Conservation (phyloP, 352 stramenopile genomes). For the Phytopythium montanum region DNA sequence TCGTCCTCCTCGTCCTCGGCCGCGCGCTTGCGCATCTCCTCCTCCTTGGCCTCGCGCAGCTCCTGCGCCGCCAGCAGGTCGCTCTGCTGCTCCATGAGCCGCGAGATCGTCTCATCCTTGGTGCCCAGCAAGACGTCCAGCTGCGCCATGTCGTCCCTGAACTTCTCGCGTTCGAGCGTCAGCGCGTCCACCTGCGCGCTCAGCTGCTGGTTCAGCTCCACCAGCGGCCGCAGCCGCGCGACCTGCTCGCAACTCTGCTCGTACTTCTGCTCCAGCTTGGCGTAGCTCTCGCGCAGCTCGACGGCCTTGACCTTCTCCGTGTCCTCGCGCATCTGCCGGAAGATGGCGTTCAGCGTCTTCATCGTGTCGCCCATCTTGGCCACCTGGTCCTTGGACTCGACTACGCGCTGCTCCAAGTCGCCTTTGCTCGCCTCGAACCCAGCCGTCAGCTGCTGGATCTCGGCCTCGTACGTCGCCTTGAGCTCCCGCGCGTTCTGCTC, state of each 20-base stretch:
- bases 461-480: conserved; percentile 42
- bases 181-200: conserved; percentile 32
- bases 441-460: conserved; percentile 42
- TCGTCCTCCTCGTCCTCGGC: conserved; percentile 38
- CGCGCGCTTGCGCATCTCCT: conserved; percentile 34
- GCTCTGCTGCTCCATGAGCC: conserved; percentile 73
- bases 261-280: conserved; percentile 70
- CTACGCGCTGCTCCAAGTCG: conserved; percentile 69
- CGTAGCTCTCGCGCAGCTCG: conserved; percentile 81
- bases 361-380: conserved; percentile 92
- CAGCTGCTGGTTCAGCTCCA: conserved; percentile 49
- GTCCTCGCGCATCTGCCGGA: conserved; percentile 91
- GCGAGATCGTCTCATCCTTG: conserved; percentile 67
- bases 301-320: conserved; percentile 86
- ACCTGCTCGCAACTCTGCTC: conserved; percentile 55
- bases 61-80: conserved; percentile 66
- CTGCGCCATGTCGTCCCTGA: conserved; percentile 38
- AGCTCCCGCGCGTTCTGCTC: conserved; percentile 33
- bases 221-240: conserved; percentile 48
- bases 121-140: conserved; percentile 35
- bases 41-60: conserved; percentile 41
- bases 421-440: conserved; percentile 46
- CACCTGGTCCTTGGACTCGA: conserved; percentile 76
- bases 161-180: conserved; percentile 20
- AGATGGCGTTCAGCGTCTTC: conserved; percentile 92